Base-by-base conservation (phyloP, 495 filamentous ascomycete species). In the Daldinia bambusicola region DNA sequence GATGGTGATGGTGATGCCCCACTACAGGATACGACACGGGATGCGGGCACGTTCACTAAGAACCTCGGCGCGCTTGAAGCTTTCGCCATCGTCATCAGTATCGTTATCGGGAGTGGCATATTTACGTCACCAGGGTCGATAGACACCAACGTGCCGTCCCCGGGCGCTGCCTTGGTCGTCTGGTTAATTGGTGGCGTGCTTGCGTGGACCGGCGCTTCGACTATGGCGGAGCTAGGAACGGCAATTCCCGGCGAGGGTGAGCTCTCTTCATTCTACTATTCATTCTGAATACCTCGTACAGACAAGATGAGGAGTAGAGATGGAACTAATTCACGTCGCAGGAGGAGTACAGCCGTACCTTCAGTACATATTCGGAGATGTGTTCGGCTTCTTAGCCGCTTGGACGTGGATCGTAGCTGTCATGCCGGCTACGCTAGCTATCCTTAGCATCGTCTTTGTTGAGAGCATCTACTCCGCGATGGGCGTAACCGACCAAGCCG, bases 321-420 rank as follows among this genome's bases (percentile, higher is more conserved):
- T 57, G 62, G 20, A 64, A 4, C 10, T 26, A 26, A 26, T 26
- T 1, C 4, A 32, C 31, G 34, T 55, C 40, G 9, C 7, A 83
- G 81, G 84, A 7, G 86, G 85, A 5, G 80, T 88, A 13, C 86
- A 88, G 73, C 83, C 82, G 1, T 88, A 84, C 64, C 80, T 89
- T 4, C 80, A 81, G 60, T 80, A 87, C 76, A 84, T 86, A 22
- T 89, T 82, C 63, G 87, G 87, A 1, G 85, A 88, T 55, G 70
- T 84, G 0, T 80, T 84, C 67, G 87, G 83, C 18, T 88, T 86
- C 68, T 64, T 88, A 13, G 81, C 82, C 0, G 85, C 85, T 0
- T 89, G 86, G 86, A 86, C 82, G 0, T 88, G 86, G 86, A 82
- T 88, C 51, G 82, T 85, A 0, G 84, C 83, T 13, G 82, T 86